Evolutionary conservation across 257 asterid species (phyloP).

Genomic region (Rauvolfia tetraphylla): DNA sequence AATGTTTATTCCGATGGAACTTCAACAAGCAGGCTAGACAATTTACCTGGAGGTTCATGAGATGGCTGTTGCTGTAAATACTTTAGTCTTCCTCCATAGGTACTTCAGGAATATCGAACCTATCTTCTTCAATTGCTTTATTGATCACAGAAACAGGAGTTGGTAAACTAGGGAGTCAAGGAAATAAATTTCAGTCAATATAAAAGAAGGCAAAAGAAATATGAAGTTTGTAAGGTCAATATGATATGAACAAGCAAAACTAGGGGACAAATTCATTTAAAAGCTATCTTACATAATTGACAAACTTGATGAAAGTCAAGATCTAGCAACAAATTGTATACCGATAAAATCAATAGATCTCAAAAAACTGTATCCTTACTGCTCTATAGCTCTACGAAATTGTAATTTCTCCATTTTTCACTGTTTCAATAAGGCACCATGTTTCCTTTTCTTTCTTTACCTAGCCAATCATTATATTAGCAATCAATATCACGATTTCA

Average conservation of each 20-base stretch:
- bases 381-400: background rate
- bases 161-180: conserved; percentile 55
- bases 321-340: background rate
- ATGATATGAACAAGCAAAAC: background rate
- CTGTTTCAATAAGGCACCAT: background rate
- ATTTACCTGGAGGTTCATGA: background rate
- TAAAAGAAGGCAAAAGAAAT: background rate
- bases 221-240: background rate
- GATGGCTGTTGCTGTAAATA: background rate
- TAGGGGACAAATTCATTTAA: background rate
- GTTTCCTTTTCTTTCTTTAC: background rate
- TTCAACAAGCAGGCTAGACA: background rate
- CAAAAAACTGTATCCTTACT: background rate
- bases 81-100: conserved; percentile 91
- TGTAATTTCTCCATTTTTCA: background rate
- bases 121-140: conserved; percentile 74
- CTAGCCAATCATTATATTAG: background rate
- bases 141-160: conserved; percentile 55
- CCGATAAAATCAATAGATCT: background rate
- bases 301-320: background rate
- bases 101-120: conserved; percentile 84
- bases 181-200: conserved; percentile 14
- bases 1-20: background rate
- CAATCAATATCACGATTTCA: background rate
- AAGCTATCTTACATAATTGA: background rate